A percentile compares a stretch with the other conserved stretches of the same genome.
Evolutionary conservation across 495 filamentous ascomycete species (phyloP).

Genomic region (Penicillium antarcticum): DNA sequence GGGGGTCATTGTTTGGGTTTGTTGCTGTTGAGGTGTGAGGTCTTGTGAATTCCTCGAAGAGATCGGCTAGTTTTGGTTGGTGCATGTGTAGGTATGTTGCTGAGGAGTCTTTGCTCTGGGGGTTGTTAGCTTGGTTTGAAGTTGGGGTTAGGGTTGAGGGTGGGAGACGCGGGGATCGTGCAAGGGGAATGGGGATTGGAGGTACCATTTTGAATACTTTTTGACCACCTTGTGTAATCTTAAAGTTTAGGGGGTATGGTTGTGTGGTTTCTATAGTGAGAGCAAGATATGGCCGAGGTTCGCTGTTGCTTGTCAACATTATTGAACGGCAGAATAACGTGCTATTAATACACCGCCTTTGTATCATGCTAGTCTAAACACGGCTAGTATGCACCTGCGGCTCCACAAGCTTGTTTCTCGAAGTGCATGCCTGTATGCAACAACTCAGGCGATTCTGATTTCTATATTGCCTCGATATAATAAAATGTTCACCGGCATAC

Average conservation of each 20-base stretch:
- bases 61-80: slow-evolving; percentile 74
- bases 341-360: not conserved
- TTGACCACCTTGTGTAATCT: not conserved
- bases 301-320: not conserved
- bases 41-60: slow-evolving; percentile 79
- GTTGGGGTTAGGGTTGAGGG: not conserved
- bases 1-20: slow-evolving; percentile 19
- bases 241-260: not conserved
- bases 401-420: too few species aligned
- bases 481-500: too few species aligned
- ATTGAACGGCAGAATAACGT: not conserved
- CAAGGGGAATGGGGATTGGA: not conserved
- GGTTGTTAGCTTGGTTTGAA: slow-evolving; percentile 10
- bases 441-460: too few species aligned
- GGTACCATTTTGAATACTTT: slow-evolving; percentile 19
- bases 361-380: too few species aligned
- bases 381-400: too few species aligned
- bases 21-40: slow-evolving; percentile 34
- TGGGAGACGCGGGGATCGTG: not conserved
- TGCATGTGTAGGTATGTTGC: slow-evolving; percentile 88
- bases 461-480: too few species aligned
- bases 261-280: not conserved
- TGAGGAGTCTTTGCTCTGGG: slow-evolving; percentile 85
- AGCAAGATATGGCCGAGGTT: too few species aligned
- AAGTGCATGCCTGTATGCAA: too few species aligned